Evolutionary conservation across 2,329 filamentous ascomycete genomes (phyloP), one percentile per base, ranked within the genome.

Genomic region (Lizonia empirigonia): DNA sequence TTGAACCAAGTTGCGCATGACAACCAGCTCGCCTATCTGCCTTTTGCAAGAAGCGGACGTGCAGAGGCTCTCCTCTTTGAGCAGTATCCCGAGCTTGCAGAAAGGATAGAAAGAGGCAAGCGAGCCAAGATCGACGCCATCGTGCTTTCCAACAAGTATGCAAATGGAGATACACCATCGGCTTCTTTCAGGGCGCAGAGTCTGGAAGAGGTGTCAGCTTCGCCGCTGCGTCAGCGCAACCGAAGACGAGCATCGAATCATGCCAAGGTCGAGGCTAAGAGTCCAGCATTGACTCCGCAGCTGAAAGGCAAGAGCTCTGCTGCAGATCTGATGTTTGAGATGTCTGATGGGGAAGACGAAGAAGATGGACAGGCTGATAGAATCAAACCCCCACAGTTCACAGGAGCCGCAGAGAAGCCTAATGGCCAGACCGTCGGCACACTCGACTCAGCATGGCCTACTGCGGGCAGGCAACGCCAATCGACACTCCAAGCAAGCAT

Each of bases 311-410:
- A 85, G 63, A 81, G 80, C 16, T 92, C 88, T 0, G 77, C 81
- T 1, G 81, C 80, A 29, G 92, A 97, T 61, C 80, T 97, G 46
- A 96, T 96, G 72, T 97, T 97, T 67, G 85, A 90, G 59, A 97
- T 97, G 91, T 93, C 96, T 51, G 91, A 95, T 29, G 90, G 91
- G 34, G 81, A 80, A 49, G 57, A 71, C 13, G 65, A 65, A 5
- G 51, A 58, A 3, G 40, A 48, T 5, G 53, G 44, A 9, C 7
- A 33, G 5, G 9, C 38, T 1, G 44, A 56, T 7, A 61, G 55
- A 24, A 66, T 69, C 40, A 63, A 56, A n/a, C 58, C 59, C 5
- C 67, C 60, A 10, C 61, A 41, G 5, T 69, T 71, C 27, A 56
- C 47, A 4, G 53, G 45, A 5, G 40, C 34, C 10, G 30, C 29